These are phyloP conservation scores for Plasmodium blacklocki DNA, from an alignment of 169 alveolate species.

Conservation along the genomic window DNA sequence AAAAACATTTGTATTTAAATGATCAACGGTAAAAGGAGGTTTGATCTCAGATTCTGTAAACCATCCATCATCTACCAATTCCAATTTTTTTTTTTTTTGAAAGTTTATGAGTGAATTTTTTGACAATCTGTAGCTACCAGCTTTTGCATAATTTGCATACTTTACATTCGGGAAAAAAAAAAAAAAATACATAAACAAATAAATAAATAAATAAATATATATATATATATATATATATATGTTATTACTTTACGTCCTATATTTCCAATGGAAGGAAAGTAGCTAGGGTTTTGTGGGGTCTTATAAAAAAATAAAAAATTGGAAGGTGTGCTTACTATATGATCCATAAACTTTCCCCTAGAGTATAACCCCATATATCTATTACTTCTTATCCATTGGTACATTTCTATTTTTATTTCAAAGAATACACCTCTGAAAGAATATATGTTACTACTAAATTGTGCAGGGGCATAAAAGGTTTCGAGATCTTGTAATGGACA, in stretches of 20 bases:
- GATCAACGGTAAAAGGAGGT: conserved; percentile 81
- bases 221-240: neutral
- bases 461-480: conserved; percentile 83
- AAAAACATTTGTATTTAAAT: conserved; percentile 83
- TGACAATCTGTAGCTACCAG: conserved; percentile 41
- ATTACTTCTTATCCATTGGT: conserved; percentile 80
- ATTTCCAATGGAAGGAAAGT: conserved; percentile 42
- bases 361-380: conserved; percentile 73
- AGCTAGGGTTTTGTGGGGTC: conserved; percentile 49
- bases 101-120: conserved; percentile 67
- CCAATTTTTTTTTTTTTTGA: conserved; percentile 81
- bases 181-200: neutral
- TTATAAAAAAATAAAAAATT: conserved; percentile 56
- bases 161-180: conserved; percentile 21
- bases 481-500: conserved; percentile 80
- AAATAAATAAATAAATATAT: neutral
- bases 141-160: conserved; percentile 79
- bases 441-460: conserved; percentile 85
- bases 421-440: conserved; percentile 85
- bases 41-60: conserved; percentile 78
- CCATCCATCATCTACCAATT: conserved; percentile 83
- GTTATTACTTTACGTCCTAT: conserved; percentile 63
- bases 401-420: conserved; percentile 86
- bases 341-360: conserved; percentile 63
- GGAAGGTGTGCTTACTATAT: conserved; percentile 61